These are phyloP conservation scores for Aspergillus oerlinghausenensis DNA, from an alignment of 2,329 filamentous ascomycete species.

Conservation along the genomic window DNA sequence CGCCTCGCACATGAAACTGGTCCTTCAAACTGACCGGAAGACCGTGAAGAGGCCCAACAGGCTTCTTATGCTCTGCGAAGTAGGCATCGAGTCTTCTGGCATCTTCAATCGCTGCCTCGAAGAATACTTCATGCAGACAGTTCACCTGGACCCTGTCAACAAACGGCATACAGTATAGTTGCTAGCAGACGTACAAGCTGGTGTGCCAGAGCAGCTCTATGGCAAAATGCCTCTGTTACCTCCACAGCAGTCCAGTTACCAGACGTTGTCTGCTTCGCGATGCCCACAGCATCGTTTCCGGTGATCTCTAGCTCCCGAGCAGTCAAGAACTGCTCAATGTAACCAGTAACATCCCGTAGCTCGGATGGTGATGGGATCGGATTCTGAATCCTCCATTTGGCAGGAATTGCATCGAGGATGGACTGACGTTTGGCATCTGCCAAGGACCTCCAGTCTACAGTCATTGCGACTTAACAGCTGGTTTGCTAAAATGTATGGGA, in stretches of 20 bases:
- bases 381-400: constrained; percentile 50
- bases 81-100: constrained; percentile 48
- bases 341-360: constrained; percentile 55
- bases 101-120: constrained; percentile 48
- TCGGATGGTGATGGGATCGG: constrained; percentile 47
- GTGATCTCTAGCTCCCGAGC: constrained; percentile 57
- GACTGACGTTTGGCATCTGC: constrained; percentile 52
- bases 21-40: constrained; percentile 55
- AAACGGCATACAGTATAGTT: neutral
- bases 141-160: constrained; percentile 32
- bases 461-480: constrained; percentile 11
- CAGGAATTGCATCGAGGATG: constrained; percentile 52
- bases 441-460: constrained; percentile 44
- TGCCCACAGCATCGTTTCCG: constrained; percentile 54
- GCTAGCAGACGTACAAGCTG: constrained; percentile 44
- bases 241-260: constrained; percentile 55
- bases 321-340: constrained; percentile 53
- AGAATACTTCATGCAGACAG: constrained; percentile 53
- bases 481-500: neutral
- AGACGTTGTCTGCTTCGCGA: constrained; percentile 50
- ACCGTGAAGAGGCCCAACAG: constrained; percentile 59
- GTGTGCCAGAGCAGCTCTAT: constrained; percentile 54
- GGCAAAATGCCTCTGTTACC: constrained; percentile 54
- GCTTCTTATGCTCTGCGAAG: constrained; percentile 37
- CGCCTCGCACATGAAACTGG: constrained; percentile 45